Evolutionary conservation across 2,329 filamentous ascomycete species (phyloP).

Genomic region (Fusarium brevicatenulatum): DNA sequence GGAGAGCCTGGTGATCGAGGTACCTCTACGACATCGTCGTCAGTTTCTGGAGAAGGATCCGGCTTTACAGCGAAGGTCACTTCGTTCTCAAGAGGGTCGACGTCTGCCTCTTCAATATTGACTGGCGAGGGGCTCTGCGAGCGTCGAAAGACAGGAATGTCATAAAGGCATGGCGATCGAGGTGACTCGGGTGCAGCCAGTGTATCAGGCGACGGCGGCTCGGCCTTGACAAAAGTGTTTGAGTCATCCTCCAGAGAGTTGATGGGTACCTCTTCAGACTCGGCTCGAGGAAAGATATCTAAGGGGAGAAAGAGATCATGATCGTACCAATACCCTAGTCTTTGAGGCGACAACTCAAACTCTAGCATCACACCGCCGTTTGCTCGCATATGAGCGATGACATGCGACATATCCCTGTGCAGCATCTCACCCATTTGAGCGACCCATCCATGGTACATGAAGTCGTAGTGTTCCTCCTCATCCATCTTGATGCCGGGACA

Average conservation of each 20-base stretch:
- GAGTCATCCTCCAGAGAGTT: fast-evolving
- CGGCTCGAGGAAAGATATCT: neutral
- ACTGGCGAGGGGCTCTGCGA: neutral
- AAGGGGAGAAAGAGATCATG: fast-evolving
- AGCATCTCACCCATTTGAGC: neutral
- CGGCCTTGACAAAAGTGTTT: fast-evolving
- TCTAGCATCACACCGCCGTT: neutral
- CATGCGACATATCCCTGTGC: neutral
- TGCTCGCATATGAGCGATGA: neutral
- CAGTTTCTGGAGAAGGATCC: neutral
- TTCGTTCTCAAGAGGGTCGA: neutral
- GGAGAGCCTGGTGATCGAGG: neutral
- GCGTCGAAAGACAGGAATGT: fast-evolving
- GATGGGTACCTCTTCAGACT: fast-evolving
- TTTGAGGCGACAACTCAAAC: neutral
- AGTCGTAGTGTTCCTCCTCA: neutral
- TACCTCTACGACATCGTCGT: fast-evolving
- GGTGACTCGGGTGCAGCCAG: fast-evolving
- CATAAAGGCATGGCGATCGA: neutral
- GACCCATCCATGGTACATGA: neutral
- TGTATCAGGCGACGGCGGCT: neutral
- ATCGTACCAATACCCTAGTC: fast-evolving
- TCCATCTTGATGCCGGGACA: neutral
- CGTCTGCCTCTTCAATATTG: fast-evolving
- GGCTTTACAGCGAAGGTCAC: fast-evolving